Percentiles rank a stretch among this genome's conserved stretches.
These are phyloP conservation scores for Luffa acutangula DNA, from an alignment of 306 rosid species.

Conservation along the genomic window DNA sequence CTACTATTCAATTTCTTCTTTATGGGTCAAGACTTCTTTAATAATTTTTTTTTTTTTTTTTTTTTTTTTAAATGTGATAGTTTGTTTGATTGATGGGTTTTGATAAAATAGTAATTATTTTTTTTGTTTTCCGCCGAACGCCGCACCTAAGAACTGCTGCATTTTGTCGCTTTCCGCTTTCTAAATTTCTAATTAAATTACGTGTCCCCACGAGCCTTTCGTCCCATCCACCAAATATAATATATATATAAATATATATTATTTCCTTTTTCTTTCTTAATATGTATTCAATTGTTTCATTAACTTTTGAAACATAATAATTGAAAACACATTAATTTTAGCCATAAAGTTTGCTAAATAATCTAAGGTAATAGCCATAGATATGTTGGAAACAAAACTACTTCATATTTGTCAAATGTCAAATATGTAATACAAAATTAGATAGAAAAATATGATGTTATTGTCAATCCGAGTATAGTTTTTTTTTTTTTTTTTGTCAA, in stretches of 20 bases:
- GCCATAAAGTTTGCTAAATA: not conserved
- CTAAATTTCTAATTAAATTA: not conserved
- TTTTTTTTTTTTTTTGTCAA: no score
- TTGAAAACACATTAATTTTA: not conserved
- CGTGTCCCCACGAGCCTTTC: not conserved
- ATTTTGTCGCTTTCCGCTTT: conserved; percentile 39
- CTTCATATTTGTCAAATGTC: not conserved
- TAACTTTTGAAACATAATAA: not conserved
- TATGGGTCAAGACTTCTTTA: not conserved
- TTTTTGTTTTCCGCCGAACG: conserved; percentile 71
- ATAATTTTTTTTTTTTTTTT: no score
- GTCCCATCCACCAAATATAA: not conserved
- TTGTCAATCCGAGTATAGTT: no score
- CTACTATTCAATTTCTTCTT: not conserved
- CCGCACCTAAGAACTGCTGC: conserved; percentile 89
- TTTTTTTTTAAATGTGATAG: not conserved
- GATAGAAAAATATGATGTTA: no score
- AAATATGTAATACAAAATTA: not conserved
- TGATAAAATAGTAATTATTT: not conserved
- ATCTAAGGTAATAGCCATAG: not conserved
- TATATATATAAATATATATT: not conserved
- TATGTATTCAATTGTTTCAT: not conserved
- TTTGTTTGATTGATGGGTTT: not conserved
- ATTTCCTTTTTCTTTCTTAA: not conserved
- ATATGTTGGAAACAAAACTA: not conserved